A percentile compares a stretch with the other conserved stretches of the same genome.
These are phyloP conservation scores for Macrophomina pseudophaseolina DNA, from an alignment of 2,329 filamentous ascomycete species.

Conservation along the genomic window DNA sequence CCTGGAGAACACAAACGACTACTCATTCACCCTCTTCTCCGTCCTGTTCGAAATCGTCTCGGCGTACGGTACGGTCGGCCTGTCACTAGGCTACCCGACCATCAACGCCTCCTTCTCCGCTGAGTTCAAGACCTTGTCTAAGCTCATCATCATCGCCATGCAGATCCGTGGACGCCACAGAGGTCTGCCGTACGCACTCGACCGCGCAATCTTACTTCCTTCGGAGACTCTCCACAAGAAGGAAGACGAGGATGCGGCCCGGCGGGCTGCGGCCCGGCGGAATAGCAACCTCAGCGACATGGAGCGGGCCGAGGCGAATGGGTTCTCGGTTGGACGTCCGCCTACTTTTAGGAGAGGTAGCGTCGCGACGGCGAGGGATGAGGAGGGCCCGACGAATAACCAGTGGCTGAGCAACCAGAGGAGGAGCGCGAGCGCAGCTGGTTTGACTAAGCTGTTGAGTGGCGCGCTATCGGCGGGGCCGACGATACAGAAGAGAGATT, in stretches of 20 bases:
- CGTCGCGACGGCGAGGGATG: slow-evolving; percentile 4
- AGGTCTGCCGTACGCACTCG: slow-evolving; percentile 69
- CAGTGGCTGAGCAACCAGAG: slow-evolving; percentile 22
- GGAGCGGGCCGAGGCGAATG: slow-evolving; percentile 25
- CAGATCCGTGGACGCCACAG: slow-evolving; percentile 69
- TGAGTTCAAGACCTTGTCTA: slow-evolving; percentile 75
- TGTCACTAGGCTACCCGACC: slow-evolving; percentile 80
- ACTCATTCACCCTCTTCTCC: slow-evolving; percentile 56
- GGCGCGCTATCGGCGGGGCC: slow-evolving; percentile 39
- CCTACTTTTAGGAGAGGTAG: slow-evolving; percentile 8
- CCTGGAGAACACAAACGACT: slow-evolving; percentile 66
- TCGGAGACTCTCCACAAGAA: slow-evolving; percentile 67
- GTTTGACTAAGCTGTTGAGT: slow-evolving; percentile 34
- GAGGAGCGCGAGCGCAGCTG: slow-evolving; percentile 19
- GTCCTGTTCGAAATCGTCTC: slow-evolving; percentile 50
- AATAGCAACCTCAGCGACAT: slow-evolving; percentile 34
- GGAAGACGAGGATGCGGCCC: slow-evolving; percentile 60
- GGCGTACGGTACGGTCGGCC: slow-evolving; percentile 80
- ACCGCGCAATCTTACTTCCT: slow-evolving; percentile 72
- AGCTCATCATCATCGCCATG: slow-evolving; percentile 70
- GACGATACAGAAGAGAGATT: slow-evolving; percentile 30
- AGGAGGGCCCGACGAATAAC: slow-evolving; percentile 7
- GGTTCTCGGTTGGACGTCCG: neutral
- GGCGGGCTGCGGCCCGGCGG: slow-evolving; percentile 38
- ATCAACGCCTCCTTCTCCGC: slow-evolving; percentile 81